Conservation (phyloP, 2,329 filamentous ascomycete species). For the Monilinia aucupariae region DNA sequence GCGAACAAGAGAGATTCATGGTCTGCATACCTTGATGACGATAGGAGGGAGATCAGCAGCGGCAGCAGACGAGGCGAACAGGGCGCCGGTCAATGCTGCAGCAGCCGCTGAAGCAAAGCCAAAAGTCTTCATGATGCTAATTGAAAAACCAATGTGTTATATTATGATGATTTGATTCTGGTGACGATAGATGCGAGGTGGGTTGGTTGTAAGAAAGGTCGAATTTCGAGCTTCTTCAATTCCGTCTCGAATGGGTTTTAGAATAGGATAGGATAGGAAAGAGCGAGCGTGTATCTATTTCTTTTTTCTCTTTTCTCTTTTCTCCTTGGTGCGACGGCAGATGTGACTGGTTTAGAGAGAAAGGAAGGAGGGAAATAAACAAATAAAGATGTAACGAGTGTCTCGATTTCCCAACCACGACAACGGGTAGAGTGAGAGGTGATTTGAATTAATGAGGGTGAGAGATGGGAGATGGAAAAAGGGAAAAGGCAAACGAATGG, state of each 20-base stretch:
- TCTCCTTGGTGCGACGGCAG: too few species aligned
- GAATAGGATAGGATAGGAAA: neutral
- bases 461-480: neutral
- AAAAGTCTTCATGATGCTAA: conserved; percentile 48
- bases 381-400: conserved; percentile 12
- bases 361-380: neutral
- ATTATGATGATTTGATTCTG: conserved; percentile 26
- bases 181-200: conserved; percentile 5
- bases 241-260: conserved; percentile 1
- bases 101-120: conserved; percentile 39
- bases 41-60: conserved; percentile 52
- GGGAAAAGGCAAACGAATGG: neutral
- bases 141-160: conserved; percentile 8
- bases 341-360: neutral
- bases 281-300: neutral
- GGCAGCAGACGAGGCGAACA: conserved; percentile 44
- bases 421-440: too few species aligned
- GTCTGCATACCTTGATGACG: conserved; percentile 39
- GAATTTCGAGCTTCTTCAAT: neutral
- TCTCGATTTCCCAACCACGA: neutral
- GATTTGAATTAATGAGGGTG: too few species aligned
- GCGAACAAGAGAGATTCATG: neutral
- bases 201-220: neutral
- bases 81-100: conserved; percentile 45
- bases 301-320: neutral